Evolutionary conservation across 352 stramenopile genomes (phyloP), one percentile per base, ranked within the genome.

Genomic region (Pythium dissotocum): DNA sequence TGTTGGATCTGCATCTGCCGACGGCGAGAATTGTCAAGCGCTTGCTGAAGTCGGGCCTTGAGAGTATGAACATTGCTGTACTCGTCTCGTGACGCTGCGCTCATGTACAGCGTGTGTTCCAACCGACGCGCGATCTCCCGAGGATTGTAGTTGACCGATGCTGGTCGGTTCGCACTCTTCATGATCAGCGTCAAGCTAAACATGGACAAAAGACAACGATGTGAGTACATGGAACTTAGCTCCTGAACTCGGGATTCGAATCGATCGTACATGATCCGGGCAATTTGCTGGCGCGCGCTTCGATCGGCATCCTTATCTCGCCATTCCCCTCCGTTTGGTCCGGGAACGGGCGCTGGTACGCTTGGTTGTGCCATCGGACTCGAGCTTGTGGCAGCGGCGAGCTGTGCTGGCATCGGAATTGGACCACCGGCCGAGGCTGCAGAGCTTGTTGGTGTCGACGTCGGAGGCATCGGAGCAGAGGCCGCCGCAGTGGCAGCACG

Each of bases 1-100:
- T 90, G 83, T 60, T 93, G 84, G 32, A 91, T 83, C 57, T 78
- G 77, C 80, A 94, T 89, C 55, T 96, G 87, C 26, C 87, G 70
- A 57, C 87, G 72, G 35, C 87, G 73, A 2, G 87, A 95, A 36
- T 93, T 95, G 58, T 95, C 87, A 28, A 95, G 66, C n/a, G 87
- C 88, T 65, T 93, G 85, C 69, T 96, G 88, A 6, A 96, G 63
- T 58, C 88, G 72, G 13, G 77, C 77, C 70, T 96, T 96, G 12
- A 96, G 73, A 14, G 88, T 96, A 36, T 93, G 84, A 30, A 96
- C 82, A 57, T 95, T 93, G 65, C 84, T 94, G 73, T 96, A 96
- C 46, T 96, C 85, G 73, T 93, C 85, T 51, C 86, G 84, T 7
- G 88, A 95, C 24, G 80, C 61, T 6, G 88, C 87, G 57, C 83